These are phyloP conservation scores for Phlyctochytrium arcticum DNA, from an alignment of 192 early-diverging fungal species.

Conservation along the genomic window DNA sequence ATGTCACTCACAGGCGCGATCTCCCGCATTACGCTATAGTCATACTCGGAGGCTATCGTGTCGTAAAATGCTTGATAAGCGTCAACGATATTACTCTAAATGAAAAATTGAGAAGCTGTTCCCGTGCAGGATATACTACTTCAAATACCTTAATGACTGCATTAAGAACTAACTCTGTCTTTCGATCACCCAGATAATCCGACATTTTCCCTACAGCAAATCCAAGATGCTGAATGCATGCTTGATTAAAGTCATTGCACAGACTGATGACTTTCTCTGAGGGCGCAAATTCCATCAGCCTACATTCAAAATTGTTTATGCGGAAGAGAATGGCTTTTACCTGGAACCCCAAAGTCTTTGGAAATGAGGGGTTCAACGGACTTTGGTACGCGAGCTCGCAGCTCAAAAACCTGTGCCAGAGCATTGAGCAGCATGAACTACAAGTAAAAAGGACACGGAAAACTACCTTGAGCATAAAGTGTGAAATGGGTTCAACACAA, in stretches of 20 bases:
- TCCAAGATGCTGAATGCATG: slow-evolving; percentile 45
- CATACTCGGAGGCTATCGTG: slow-evolving; percentile 32
- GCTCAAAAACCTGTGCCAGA: slow-evolving; percentile 21
- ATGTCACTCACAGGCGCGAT: slow-evolving; percentile 32
- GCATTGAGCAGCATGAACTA: too few relatives aligned
- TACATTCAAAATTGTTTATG: too few relatives aligned
- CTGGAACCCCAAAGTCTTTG: slow-evolving; percentile 48
- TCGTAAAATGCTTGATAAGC: slow-evolving; percentile 31
- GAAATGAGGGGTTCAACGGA: slow-evolving; percentile 35
- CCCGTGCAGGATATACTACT: background rate
- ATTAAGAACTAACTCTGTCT: slow-evolving; percentile 71
- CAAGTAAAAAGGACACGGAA: too few relatives aligned
- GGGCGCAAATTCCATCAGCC: background rate
- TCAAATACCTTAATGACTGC: slow-evolving; percentile 71
- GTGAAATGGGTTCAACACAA: slow-evolving; percentile 57
- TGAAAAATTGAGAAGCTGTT: background rate
- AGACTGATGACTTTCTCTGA: slow-evolving; percentile 6
- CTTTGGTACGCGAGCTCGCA: background rate
- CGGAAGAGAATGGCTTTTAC: too few relatives aligned
- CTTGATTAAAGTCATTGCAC: slow-evolving; percentile 43
- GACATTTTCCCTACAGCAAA: slow-evolving; percentile 55
- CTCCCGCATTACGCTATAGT: slow-evolving; percentile 18
- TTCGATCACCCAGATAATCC: slow-evolving; percentile 69
- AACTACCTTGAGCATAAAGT: slow-evolving; percentile 67
- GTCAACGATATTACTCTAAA: slow-evolving; percentile 35